Base-by-base conservation (phyloP, 306 rosid species). In the Hylodesmum podocarpum region DNA sequence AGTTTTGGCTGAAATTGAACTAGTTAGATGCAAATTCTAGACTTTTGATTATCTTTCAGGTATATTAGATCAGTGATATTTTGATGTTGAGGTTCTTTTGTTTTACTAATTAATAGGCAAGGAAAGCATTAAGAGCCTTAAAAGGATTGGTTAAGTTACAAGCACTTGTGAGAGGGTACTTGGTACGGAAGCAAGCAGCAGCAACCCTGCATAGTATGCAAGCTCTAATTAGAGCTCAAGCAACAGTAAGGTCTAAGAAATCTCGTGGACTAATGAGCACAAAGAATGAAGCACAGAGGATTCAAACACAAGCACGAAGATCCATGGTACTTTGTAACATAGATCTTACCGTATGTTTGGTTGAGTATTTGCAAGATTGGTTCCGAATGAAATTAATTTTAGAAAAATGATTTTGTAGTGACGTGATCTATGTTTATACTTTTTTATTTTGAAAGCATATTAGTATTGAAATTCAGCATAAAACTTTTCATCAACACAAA, bases 141-240 rank as follows among this genome's bases (percentile, higher is more conserved):
- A 95, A 91, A 80, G 99, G 96, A 31, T 73, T 95, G 82, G 99
- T 95, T 78, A 95, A 95, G 79, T 51, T 95, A 49, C 99, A 95
- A 53, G 98, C 98, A 11, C 81, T 92, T 0, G 90, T 95, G 19
- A 92, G 97, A 88, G 99, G 99, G 5, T 92, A 87, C 86, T 80
- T 92, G 19, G 97, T 96, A 73, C 77, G 99, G 41, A 92, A 91
- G 79, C 97, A 92, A 36, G 97, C 98, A 28, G 72, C 97, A 4
- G 98, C 96, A 43, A 96, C 99, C 16, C 87, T 96, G 40, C 87
- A 79, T 33, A 36, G 99, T 76, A 96, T 96, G 99, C 96, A 91
- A 66, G 99, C 99, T 68, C 83, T 96, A 1, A 79, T 96, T 37
- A 87, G 99, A 91, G 99, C 97, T 50, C 99, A 95, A 81, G 92